phyloP scores from a whole-genome alignment of 148 eudicot species.

The Diospyros kaki region DNA sequence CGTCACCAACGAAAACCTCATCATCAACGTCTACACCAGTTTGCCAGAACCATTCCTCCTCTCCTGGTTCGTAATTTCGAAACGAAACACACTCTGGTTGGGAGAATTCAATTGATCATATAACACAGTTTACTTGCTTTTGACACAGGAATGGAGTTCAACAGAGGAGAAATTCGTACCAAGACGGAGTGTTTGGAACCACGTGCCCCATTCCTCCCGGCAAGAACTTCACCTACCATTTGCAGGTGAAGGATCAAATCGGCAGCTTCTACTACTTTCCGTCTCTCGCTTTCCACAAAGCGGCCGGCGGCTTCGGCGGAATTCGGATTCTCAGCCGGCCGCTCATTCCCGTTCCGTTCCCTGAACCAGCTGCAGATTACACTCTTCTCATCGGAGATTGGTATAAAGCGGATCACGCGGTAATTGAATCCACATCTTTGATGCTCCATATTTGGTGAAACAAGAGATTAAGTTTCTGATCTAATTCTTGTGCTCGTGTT shows the following conservation, averaged over 20 bases:
- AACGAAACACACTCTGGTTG: no score
- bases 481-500: not conserved
- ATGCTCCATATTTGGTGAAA: no score
- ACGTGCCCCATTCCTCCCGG: slow-evolving; percentile 92
- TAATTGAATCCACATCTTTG: slow-evolving; percentile 7
- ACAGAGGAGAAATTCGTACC: slow-evolving; percentile 69
- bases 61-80: slow-evolving; percentile 39
- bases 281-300: slow-evolving; percentile 71
- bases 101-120: no score
- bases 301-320: slow-evolving; percentile 82
- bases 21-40: slow-evolving; percentile 56
- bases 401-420: slow-evolving; percentile 53
- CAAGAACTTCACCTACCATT: slow-evolving; percentile 62
- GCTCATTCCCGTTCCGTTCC: slow-evolving; percentile 68
- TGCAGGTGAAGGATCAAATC: slow-evolving; percentile 85
- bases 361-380: slow-evolving; percentile 55
- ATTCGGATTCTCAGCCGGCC: slow-evolving; percentile 69
- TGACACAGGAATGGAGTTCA: slow-evolving; percentile 67
- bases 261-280: slow-evolving; percentile 88
- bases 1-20: slow-evolving; percentile 67
- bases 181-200: slow-evolving; percentile 81
- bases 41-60: slow-evolving; percentile 78
- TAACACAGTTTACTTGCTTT: no score
- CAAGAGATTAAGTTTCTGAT: not conserved
- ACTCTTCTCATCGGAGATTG: slow-evolving; percentile 76